Base-by-base conservation (phyloP, 2,329 filamentous ascomycete species). In the Botrytis pseudocinerea region DNA sequence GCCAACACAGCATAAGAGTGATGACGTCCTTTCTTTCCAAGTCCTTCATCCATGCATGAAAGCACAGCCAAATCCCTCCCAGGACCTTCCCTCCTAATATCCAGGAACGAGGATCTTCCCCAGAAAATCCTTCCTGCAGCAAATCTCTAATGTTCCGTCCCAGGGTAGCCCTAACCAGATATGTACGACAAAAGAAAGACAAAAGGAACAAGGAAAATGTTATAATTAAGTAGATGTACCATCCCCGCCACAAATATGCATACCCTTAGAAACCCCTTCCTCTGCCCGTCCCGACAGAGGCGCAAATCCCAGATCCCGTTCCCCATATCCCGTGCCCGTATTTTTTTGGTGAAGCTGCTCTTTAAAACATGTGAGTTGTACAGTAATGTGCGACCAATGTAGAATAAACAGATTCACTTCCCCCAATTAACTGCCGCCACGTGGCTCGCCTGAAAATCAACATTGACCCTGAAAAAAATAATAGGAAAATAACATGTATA, bases 401-500 rank as follows among this genome's bases (percentile, higher is more conserved):
- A 42, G 25, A 65, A 57, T 25, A 68, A 68, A 65, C 62, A 65
- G 65, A 57, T 57, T 68, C n/a, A 42, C 25, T 38, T 57, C 48
- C 51, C 38, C 65, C 65, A 68, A 68, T 68, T 57, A 68, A 25
- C 35, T 22, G 65, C 40, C 35, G 65, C 65, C 48, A 68, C 65
- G 65, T 68, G 65, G 65, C 65, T 44, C 65, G 48, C 35, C n/a
- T 32, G 38, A 57, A 57, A 68, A 32, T 57, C 65, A 38, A 51
- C 35, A 28, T 25, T 42, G 65, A 42, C 48, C 38, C 48, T 32
- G 48, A 40, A 68, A 66, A 38, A 38, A 38, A 38, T 35, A 57
- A 25, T 68, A 68, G 48, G 65, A 68, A 68, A 68, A 68, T 4
- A 68, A 68, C 65, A 38, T 42, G 38, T 68, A 68, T 68, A 57